phyloP scores from a whole-genome alignment of 2,329 filamentous ascomycete species.

The Venturia effusa region DNA sequence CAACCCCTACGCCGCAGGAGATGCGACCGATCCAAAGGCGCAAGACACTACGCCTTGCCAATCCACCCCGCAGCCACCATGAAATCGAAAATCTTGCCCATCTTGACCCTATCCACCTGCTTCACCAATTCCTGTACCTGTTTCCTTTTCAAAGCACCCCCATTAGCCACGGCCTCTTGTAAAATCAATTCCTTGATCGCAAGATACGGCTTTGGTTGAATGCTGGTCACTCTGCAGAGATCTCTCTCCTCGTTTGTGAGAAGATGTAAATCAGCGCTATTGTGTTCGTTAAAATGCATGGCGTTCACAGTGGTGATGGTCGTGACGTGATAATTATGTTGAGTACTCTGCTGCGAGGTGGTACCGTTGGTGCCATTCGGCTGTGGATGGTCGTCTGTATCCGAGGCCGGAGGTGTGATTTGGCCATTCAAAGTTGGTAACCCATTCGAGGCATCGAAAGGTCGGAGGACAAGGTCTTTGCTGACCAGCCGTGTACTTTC shows the following conservation, averaged over 20 bases:
- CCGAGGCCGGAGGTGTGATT: constrained; percentile 27
- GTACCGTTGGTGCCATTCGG: constrained; percentile 41
- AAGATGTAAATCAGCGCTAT: constrained; percentile 70
- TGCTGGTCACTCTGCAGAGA: constrained; percentile 69
- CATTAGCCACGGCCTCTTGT: constrained; percentile 79
- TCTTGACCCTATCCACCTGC: constrained; percentile 69
- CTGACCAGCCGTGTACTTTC: constrained; percentile 68
- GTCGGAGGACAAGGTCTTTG: constrained; percentile 61
- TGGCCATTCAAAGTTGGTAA: constrained; percentile 22
- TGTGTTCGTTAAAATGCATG: constrained; percentile 51
- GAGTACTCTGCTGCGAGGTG: background rate
- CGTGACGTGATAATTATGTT: background rate
- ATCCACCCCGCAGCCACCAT: constrained; percentile 91
- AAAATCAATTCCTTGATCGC: constrained; percentile 91
- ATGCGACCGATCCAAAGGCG: background rate
- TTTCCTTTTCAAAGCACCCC: constrained; percentile 87
- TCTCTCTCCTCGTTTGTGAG: constrained; percentile 75
- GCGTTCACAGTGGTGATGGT: background rate
- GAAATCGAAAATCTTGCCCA: constrained; percentile 82
- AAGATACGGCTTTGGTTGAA: constrained; percentile 90
- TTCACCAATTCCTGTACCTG: constrained; percentile 76
- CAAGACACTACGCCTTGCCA: constrained; percentile 46
- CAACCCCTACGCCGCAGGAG: background rate
- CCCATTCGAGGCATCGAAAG: constrained; percentile 3
- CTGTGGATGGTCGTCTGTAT: constrained; percentile 20